Base-by-base conservation (phyloP, 2,329 filamentous ascomycete species). In the Diaporthe eres region DNA sequence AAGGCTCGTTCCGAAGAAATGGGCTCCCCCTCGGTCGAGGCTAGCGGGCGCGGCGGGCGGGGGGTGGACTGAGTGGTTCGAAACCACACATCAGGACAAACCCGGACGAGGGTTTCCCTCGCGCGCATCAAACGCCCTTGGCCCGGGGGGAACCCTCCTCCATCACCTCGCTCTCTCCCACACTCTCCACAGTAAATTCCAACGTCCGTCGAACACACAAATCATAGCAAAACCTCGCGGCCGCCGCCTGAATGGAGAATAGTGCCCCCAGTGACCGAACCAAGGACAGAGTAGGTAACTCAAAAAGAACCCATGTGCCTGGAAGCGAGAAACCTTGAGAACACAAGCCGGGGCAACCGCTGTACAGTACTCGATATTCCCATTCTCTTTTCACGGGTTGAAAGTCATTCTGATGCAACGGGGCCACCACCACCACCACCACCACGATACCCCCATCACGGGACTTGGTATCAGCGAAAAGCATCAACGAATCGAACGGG, bases 1-100 rank as follows among this genome's bases (percentile, higher is more conserved):
- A 72, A 60, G 70, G 53, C 7, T 72, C 70, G 55, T 60, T 72
- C 70, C 55, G 70, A 72, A 71, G 70, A 49, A 25, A 37, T 72
- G 57, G 53, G 31, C 28, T 31, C 12, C 19, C 28, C 55, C 25
- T 58, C 51, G 28, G 44, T 49, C 42, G 44, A 53, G 44, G 47
- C 42, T 49, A 53, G 63, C 44, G 42, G 63, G 63, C 28, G 28
- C 22, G 47, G 63, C 47, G 63, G 57, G 22, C 7, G 34, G 49
- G 19, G 25, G n/a, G 17, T 31, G 6, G 17, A 42, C 39, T 42
- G 42, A 7, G 10, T 34, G 63, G 63, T 37, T 68, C 63, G 44
- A 65, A 65, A 65, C 39, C 60, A 47, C 60, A 65, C 25, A 65
- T 65, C 60, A 65, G n/a, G 39, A 31, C 39, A 47, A 47, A 44